A percentile compares a stretch with the other conserved stretches of the same genome.
These are phyloP conservation scores for Jacaranda copaia DNA, from an alignment of 257 asterid genomes.

Conservation along the genomic window DNA sequence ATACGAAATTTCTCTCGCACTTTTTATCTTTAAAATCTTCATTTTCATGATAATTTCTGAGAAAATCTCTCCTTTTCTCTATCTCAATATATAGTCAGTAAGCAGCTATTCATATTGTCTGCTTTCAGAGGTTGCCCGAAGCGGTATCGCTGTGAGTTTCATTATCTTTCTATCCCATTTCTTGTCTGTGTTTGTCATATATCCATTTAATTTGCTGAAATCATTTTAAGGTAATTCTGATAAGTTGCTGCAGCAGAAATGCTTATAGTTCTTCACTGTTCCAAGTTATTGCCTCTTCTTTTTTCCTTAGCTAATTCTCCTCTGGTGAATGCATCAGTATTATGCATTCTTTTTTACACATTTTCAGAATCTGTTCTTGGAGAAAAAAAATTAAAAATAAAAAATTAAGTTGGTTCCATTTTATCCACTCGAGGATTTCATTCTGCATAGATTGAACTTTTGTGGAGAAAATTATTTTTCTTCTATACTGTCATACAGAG, in stretches of 20 bases:
- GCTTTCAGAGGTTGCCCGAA: too few species aligned
- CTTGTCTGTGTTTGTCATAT: background rate
- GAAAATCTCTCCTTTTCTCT: background rate
- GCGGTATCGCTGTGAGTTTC: slow-evolving; percentile 17
- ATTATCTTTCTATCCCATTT: background rate
- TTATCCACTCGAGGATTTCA: too few species aligned
- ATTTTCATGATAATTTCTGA: background rate
- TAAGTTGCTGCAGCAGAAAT: background rate
- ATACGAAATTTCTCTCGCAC: too few species aligned
- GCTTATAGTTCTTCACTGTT: too few species aligned
- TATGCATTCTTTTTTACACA: too few species aligned
- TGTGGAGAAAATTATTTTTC: too few species aligned
- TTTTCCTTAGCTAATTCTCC: background rate
- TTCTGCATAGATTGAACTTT: too few species aligned
- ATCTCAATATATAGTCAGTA: background rate
- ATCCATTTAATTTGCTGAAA: background rate
- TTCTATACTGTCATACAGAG: background rate
- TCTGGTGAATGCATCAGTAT: background rate
- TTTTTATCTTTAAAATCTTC: background rate
- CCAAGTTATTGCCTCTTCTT: background rate
- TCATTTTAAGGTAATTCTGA: background rate
- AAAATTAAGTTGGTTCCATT: too few species aligned
- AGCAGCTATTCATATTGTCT: too few species aligned
- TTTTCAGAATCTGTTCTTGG: too few species aligned
- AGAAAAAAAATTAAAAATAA: too few species aligned